Base-by-base conservation (phyloP, 2,329 filamentous ascomycete species). In the Bipolaris bicolor region DNA sequence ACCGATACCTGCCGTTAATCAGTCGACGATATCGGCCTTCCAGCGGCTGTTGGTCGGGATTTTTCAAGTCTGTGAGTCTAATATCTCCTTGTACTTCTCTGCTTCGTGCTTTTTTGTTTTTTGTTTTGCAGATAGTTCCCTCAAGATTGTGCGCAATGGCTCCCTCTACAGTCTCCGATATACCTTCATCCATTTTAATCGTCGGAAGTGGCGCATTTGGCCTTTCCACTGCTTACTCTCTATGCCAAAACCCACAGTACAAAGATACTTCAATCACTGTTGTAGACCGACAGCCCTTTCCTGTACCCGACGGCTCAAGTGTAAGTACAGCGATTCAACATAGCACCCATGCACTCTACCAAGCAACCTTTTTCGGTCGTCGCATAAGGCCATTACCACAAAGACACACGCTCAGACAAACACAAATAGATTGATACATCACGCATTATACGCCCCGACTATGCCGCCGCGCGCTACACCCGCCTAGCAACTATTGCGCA, bases 391-490 rank as follows among this genome's bases (percentile, higher is more conserved):
- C 7, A 15, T 31, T 26, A 29, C 37, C 9, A 31, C 39, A 24
- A 52, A 48, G 24, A 34, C 26, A 33, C 20, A 45, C 40, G 16
- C 49, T 59, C 24, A 52, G 60, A 31, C 46, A 10, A 26, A 15
- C 16, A 44, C 41, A 55, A 15, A 49, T 49, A 78, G 76, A 78
- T 87, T 59, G 86, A 88, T 71, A 80, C 80, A 44, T 86, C 83
- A 20, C 84, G 86, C 54, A 88, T 88, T 63, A 81, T 88, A 48
- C 82, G 86, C 33, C 83, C 88, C 36, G 94, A 98, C 81, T 98
- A 98, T 72, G 88, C 90, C 5, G 88, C 94, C 70, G 79, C 85
- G 0, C 84, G 88, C 20, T 98, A 98, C 77, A 85, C 91, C 5
- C 79, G 82, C 15, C 86, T 98, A 44, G 92, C 89, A 18, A 82